Evolutionary conservation across 768 basidiomycete species (phyloP), one percentile per base, ranked within the genome.

Genomic region (Russula dissimulans): DNA sequence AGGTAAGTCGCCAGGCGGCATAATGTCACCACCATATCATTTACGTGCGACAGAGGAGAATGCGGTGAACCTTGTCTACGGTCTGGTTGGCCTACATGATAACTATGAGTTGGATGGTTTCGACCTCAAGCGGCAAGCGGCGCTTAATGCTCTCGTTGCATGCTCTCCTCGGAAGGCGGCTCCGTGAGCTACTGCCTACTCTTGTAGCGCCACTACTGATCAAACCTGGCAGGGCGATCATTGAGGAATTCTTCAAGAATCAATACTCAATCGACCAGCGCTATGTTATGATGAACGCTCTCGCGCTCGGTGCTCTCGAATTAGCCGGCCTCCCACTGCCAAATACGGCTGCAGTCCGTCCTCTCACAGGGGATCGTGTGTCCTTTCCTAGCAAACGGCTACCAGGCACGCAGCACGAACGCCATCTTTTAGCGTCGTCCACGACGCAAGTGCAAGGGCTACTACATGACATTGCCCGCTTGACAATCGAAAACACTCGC

Each of bases 231-330:
- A 97, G 95, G 3, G 79, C 82, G 38, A 76, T 97, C 10, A 85
- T 91, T 54, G 92, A 95, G 69, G 91, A 97, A 68, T 95, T 93
- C 72, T 99, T 98, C 76, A 86, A 86, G 66, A 89, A 88, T 50
- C 91, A 95, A 64, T 97, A 95, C 71, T 95, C 97, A 0, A 81
- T 83, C 17, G 80, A 85, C 34, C 94, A 97, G 66, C 86, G 95
- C 8, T 89, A 82, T 62, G 81, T 83, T 10, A 91, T 94, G 65
- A 78, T 98, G 22, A 93, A 89, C 62, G 87, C 92, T 1, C 75
- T 99, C 11, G 91, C 90, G 0, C 72, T 94, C 38, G 91, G 91
- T 6, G 90, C 91, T 7, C 78, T 91, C 59, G 95, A 97, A 70
- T 75, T 97, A 6, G 89, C 86, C 0, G 76, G 65, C 77, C 75